These are phyloP conservation scores for Hypoxylon fuscum DNA, from an alignment of 495 filamentous ascomycete genomes.

Conservation along the genomic window DNA sequence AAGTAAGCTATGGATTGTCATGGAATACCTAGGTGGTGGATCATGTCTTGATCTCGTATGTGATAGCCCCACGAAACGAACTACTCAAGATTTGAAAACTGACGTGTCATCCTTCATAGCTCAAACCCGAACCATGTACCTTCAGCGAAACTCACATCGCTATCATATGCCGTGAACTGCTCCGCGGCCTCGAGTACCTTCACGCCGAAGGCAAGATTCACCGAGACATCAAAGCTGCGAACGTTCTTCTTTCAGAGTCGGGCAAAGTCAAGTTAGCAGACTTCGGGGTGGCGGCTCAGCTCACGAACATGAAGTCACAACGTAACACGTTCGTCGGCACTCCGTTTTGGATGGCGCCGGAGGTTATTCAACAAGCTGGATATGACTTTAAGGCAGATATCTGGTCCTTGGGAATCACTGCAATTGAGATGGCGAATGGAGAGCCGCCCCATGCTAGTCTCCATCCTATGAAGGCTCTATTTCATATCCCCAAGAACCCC, in stretches of 20 bases:
- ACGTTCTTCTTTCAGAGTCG: conserved; percentile 84
- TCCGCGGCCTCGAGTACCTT: conserved; percentile 91
- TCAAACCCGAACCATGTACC: conserved; percentile 92
- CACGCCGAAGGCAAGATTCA: conserved; percentile 97
- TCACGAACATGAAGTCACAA: conserved; percentile 97
- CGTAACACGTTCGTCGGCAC: conserved; percentile 99
- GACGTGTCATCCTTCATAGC: conserved; percentile 58
- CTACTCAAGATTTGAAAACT: conserved; percentile 4
- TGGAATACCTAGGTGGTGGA: conserved; percentile 95
- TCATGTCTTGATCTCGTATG: conserved; percentile 90
- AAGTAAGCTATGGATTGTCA: conserved; percentile 98
- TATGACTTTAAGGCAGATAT: conserved; percentile 99
- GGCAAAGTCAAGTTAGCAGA: conserved; percentile 97
- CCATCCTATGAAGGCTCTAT: conserved; percentile 99
- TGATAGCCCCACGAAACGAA: conserved; percentile 2
- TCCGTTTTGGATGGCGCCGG: conserved; percentile 99
- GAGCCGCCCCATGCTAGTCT: conserved; percentile 90
- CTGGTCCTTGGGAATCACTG: conserved; percentile 96
- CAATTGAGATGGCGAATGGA: conserved; percentile 90
- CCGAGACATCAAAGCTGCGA: conserved; percentile 96
- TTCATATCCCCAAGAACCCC: conserved; percentile 91
- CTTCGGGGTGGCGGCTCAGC: conserved; percentile 95
- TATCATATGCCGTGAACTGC: conserved; percentile 90
- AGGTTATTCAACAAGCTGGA: conserved; percentile 95
- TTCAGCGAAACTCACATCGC: conserved; percentile 93